Evolutionary conservation across 352 stramenopile genomes (phyloP).

Genomic region (Stramenopiles sp.): DNA sequence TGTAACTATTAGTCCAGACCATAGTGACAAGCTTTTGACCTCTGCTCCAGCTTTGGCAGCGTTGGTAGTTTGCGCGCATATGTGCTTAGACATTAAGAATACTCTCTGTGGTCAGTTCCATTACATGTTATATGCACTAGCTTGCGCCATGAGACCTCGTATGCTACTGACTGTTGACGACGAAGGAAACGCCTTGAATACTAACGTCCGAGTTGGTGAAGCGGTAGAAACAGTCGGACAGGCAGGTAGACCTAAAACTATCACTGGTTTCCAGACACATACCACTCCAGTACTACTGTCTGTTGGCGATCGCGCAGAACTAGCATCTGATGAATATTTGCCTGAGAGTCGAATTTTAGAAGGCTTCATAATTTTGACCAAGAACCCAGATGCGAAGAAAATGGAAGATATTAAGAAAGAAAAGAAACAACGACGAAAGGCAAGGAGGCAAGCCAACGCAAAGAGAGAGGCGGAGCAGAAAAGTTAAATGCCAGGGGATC

Average conservation of each 20-base stretch:
- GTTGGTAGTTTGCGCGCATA: constrained; percentile 82
- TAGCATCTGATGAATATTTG: constrained; percentile 91
- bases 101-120: constrained; percentile 67
- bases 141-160: constrained; percentile 88
- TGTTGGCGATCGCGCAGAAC: constrained; percentile 87
- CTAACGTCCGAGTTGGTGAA: constrained; percentile 94
- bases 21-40: constrained; percentile 79
- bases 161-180: constrained; percentile 96
- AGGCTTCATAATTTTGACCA: constrained; percentile 92
- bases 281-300: constrained; percentile 93
- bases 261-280: constrained; percentile 99
- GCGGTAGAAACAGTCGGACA: constrained; percentile 97
- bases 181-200: constrained; percentile 78
- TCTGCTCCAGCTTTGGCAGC: constrained; percentile 72
- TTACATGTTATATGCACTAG: constrained; percentile 94
- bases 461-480: not conserved
- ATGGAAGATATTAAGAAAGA: constrained; percentile 24
- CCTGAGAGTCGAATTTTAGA: constrained; percentile 86
- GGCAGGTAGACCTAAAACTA: constrained; percentile 94
- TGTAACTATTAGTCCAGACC: constrained; percentile 88
- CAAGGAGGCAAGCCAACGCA: not conserved
- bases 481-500: too few relatives aligned
- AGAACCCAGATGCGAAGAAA: constrained; percentile 71
- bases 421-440: not conserved
- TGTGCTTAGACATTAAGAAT: constrained; percentile 86